These are phyloP conservation scores for Brassica carinata DNA, from an alignment of 345 rosid genomes.

Conservation along the genomic window DNA sequence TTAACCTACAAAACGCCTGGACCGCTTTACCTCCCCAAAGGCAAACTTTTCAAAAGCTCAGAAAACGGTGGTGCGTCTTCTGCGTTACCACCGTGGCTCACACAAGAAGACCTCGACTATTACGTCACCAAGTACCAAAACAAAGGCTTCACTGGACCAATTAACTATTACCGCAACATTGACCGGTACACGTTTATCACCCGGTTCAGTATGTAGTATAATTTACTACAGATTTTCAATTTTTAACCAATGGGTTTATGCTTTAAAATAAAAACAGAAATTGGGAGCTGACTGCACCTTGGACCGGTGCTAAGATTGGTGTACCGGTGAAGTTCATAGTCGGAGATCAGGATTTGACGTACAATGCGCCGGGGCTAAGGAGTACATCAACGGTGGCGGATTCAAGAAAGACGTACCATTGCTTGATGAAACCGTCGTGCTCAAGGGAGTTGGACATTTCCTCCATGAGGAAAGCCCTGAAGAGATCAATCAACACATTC, in stretches of 20 bases:
- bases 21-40: neutral
- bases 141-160: neutral
- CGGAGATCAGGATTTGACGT: slow-evolving; percentile 75
- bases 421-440: slow-evolving; percentile 67
- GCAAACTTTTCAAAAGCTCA: neutral
- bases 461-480: slow-evolving; percentile 65
- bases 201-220: neutral
- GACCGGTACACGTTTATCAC: neutral
- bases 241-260: neutral
- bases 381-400: slow-evolving; percentile 55
- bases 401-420: slow-evolving; percentile 64
- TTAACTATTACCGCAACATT: neutral
- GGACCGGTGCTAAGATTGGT: slow-evolving; percentile 54
- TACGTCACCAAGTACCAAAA: neutral
- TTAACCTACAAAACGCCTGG: neutral
- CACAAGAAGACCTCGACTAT: neutral
- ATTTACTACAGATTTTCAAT: neutral
- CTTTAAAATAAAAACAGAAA: neutral
- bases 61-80: neutral
- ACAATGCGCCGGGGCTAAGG: slow-evolving; percentile 53
- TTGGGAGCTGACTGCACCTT: slow-evolving; percentile 61
- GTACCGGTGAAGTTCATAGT: slow-evolving; percentile 76
- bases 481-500: slow-evolving; percentile 64
- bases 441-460: slow-evolving; percentile 77
- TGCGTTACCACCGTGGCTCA: neutral